A percentile compares a stretch with the other conserved stretches of the same genome.
Evolutionary conservation across 2,329 filamentous ascomycete species (phyloP).

Genomic region (Curvularia spicifera): DNA sequence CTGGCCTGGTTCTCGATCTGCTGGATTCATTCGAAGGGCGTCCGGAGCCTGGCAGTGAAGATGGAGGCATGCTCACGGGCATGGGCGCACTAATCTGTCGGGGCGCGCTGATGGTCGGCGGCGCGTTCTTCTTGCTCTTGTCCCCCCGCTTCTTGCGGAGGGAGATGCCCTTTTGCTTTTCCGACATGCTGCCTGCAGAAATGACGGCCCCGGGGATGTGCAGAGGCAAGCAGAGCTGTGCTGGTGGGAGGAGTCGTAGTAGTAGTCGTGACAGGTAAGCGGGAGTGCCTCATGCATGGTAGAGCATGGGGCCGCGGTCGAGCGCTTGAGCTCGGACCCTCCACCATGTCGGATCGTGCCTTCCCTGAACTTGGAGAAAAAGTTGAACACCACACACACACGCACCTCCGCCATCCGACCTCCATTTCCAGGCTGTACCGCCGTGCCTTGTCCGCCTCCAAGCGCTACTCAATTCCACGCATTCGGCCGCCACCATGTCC

Average conservation of each 20-base stretch:
- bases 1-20: constrained; percentile 41
- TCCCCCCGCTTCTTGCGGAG: constrained; percentile 67
- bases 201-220: neutral
- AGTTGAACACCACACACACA: constrained; percentile 18
- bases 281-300: constrained; percentile 9
- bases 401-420: constrained; percentile 20
- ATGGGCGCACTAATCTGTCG: constrained; percentile 60
- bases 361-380: constrained; percentile 24
- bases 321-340: constrained; percentile 34
- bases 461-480: constrained; percentile 10
- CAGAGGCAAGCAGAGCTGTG: neutral
- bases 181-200: constrained; percentile 53
- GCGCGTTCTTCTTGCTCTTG: constrained; percentile 61
- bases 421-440: constrained; percentile 13
- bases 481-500: constrained; percentile 12
- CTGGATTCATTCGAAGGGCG: constrained; percentile 48
- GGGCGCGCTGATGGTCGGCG: constrained; percentile 57
- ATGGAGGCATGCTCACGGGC: constrained; percentile 38
- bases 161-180: constrained; percentile 62
- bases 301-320: constrained; percentile 18
- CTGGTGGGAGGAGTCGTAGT: neutral
- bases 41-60: constrained; percentile 44
- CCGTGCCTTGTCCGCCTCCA: constrained; percentile 5
- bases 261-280: constrained; percentile 16
- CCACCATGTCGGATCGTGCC: constrained; percentile 26